Base-by-base conservation (phyloP, 495 filamentous ascomycete genomes). In the Aspergillus steynii region DNA sequence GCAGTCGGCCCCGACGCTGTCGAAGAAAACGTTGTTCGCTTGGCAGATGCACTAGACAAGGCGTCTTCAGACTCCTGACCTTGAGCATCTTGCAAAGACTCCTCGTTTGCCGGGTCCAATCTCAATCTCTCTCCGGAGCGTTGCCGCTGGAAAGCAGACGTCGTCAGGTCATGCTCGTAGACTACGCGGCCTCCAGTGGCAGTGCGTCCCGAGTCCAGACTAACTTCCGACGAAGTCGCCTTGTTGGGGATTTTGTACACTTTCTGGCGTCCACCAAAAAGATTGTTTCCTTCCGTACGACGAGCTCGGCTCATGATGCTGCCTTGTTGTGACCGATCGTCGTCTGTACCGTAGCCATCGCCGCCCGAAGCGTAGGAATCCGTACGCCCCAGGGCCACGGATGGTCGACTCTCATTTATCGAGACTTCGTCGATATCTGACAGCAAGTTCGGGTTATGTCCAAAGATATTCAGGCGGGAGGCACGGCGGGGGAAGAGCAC, bases 211-310 rank as follows among this genome's bases (percentile, higher is more conserved):
- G 63, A 57, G 20, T 72, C 73, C 1, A 67, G 45, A 25, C 28
- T 48, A 6, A 61, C 32, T n/a, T 60, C 59, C 9, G 70, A 47
- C 2, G 60, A 74, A 1, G 80, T 74, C 25, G 70, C 74, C 45
- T 81, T 85, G 25, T 81, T 82, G 0, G 92, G 84, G 53, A 99
- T 92, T 65, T 92, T 95, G 75, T 95, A 98, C 27, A 98, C 86
- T 74, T 98, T 99, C 68, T 99, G 95, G 31, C 95, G 86, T 9
- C 96, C 95, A 56, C 95, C 95, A 77, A 99, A 99, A 61, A 99
- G 71, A 65, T 91, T 90, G 75, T 98, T 99, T 25, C 93, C 92
- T 74, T 98, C 95, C 1, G 84, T 87, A 9, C 91, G 91, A 65
- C 93, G 88, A n/a, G 85, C 77, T 46, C 95, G 83, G 69, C 81